Percentiles rank a stretch among this genome's conserved stretches.
These are phyloP conservation scores for Microbotryum silenes-acaulis DNA, from an alignment of 1,284 basidiomycete species.

Conservation along the genomic window DNA sequence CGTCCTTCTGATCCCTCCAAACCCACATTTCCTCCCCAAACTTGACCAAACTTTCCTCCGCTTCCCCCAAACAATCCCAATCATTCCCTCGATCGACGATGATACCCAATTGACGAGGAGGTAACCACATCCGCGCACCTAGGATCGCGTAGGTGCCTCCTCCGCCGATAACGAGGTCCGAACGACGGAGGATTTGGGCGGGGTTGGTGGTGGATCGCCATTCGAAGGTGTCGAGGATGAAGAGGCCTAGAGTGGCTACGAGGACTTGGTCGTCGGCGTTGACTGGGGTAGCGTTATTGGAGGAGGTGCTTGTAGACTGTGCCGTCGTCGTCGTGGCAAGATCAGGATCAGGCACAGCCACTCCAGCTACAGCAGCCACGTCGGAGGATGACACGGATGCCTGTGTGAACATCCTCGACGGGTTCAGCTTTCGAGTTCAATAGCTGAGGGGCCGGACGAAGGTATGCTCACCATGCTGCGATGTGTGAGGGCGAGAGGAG, in stretches of 20 bases:
- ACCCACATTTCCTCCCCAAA: slow-evolving; percentile 66
- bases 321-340: too few relatives aligned
- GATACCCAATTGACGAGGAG: slow-evolving; percentile 60
- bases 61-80: slow-evolving; percentile 51
- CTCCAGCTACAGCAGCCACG: too few relatives aligned
- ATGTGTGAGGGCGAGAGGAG: too few relatives aligned
- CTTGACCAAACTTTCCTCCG: slow-evolving; percentile 52
- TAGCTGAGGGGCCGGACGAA: too few relatives aligned
- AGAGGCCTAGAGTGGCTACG: slow-evolving; percentile 20
- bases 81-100: slow-evolving; percentile 75
- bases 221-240: slow-evolving; percentile 30
- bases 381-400: too few relatives aligned
- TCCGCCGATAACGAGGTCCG: slow-evolving; percentile 57
- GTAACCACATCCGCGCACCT: slow-evolving; percentile 72
- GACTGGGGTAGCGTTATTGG: too few relatives aligned
- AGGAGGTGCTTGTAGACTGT: too few relatives aligned
- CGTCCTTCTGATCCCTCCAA: slow-evolving; percentile 53
- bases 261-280: slow-evolving; percentile 3
- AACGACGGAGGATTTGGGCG: slow-evolving; percentile 43
- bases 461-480: too few relatives aligned
- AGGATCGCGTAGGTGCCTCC: slow-evolving; percentile 62
- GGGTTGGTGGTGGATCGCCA: not conserved
- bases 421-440: too few relatives aligned
- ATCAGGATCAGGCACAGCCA: too few relatives aligned
- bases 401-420: too few relatives aligned